These are phyloP conservation scores for Pulveroboletus sp. DNA, from an alignment of 768 basidiomycete species.

Conservation along the genomic window DNA sequence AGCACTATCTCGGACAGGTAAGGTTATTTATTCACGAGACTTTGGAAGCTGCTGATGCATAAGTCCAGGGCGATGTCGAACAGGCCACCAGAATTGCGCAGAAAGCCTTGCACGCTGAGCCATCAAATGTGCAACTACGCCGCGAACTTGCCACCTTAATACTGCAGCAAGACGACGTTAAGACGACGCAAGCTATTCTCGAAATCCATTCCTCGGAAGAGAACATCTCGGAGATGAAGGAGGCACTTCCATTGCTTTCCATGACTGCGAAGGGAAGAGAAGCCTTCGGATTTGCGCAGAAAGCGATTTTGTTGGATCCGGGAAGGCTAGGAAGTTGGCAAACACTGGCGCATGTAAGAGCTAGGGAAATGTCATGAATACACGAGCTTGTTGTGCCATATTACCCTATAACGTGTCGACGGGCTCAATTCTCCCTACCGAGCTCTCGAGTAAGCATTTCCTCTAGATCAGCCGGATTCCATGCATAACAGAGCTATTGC, in stretches of 20 bases:
- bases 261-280: constrained; percentile 37
- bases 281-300: constrained; percentile 50
- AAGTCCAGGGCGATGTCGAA: constrained; percentile 42
- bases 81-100: constrained; percentile 56
- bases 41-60: not conserved
- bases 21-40: constrained; percentile 7
- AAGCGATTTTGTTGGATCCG: constrained; percentile 55
- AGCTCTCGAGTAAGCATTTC: not conserved
- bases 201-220: constrained; percentile 28
- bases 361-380: constrained; percentile 25
- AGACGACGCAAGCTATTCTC: constrained; percentile 48
- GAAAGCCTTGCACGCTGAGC: constrained; percentile 55
- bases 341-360: constrained; percentile 54
- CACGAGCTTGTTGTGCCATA: not conserved
- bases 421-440: not conserved
- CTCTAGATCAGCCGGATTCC: not conserved
- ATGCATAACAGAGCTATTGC: not conserved
- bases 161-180: constrained; percentile 44
- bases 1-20: constrained; percentile 75
- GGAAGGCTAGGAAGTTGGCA: constrained; percentile 54
- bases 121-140: constrained; percentile 46
- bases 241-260: constrained; percentile 50
- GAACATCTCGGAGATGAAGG: constrained; percentile 36
- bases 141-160: constrained; percentile 54
- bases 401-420: not conserved